Base-by-base conservation (phyloP, 164 flowering plant genomes). In the Malania oleifera region DNA sequence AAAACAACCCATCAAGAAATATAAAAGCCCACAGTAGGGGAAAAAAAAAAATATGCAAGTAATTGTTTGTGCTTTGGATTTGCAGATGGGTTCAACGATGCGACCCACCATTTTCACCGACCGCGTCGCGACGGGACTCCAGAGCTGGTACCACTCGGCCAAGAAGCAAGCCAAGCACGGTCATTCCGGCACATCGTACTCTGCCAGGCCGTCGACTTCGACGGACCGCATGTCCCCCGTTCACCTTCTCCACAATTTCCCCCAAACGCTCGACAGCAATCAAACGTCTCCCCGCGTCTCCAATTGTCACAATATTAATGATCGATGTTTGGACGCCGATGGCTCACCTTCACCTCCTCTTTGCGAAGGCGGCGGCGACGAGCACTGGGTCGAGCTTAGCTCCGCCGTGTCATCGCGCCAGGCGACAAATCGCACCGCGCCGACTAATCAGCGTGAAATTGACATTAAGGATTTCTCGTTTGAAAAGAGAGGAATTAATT, bases 61-160 rank as follows among this genome's bases (percentile, higher is more conserved):
- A n/a, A n/a, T n/a, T n/a, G n/a, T n/a, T n/a, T n/a, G n/a, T n/a
- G n/a, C n/a, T n/a, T 31, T 31, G 7, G 9, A 52, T 38, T n/a
- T 27, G 53, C 77, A 82, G 84, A 82, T 82, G 86, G 83, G 86
- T 1, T 62, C 86, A 0, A 69, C 61, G 22, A 79, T 82, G 86
- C 79, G 62, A 46, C 80, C 82, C 2, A 73, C 78, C 17, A 70
- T 82, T 9, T 79, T 82, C 66, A 66, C 75, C 29, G 84, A 77
- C 12, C 49, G 63, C 41, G 83, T 82, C 22, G 83, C 82, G 25
- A n/a, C 70, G 12, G 86, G 82, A 0, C 64, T 82, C 7, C 57
- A 41, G 40, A 63, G 50, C 27, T 79, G 86, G 86, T 80, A 72
- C 46, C 68, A 61, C 1, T 52, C 69, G 1, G 82, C 82, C 28